phyloP scores from a whole-genome alignment of 1,139 yeast species.

The Diutina mesorugosa region DNA sequence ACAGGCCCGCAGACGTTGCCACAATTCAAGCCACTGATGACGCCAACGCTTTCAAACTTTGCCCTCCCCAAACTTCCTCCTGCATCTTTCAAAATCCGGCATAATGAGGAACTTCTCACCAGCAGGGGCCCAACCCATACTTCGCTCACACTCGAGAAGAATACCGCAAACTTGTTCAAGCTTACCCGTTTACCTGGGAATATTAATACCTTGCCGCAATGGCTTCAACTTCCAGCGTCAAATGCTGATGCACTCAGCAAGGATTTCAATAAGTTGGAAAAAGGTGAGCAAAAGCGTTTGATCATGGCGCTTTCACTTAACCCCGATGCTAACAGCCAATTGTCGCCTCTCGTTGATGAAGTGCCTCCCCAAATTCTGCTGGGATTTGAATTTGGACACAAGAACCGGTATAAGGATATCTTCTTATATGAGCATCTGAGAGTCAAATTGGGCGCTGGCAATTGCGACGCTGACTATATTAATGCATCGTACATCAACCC shows the following conservation, averaged over 20 bases:
- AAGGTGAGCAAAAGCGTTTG: background rate
- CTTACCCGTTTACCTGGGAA: background rate
- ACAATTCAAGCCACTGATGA: background rate
- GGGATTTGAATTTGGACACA: slow-evolving; percentile 65
- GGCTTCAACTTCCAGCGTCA: background rate
- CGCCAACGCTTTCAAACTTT: background rate
- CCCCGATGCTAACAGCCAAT: background rate
- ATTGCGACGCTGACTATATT: slow-evolving; percentile 29
- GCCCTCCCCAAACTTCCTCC: background rate
- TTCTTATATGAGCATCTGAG: slow-evolving; percentile 75
- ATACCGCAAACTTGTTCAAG: background rate
- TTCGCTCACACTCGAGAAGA: background rate
- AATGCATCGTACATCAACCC: slow-evolving; percentile 45
- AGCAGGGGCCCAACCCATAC: background rate
- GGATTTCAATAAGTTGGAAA: slow-evolving; percentile 20
- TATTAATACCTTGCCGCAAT: background rate
- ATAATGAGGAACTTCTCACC: slow-evolving; percentile 17
- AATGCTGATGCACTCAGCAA: slow-evolving; percentile 5
- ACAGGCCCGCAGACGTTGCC: background rate
- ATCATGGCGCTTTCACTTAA: slow-evolving; percentile 6
- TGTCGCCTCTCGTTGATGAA: slow-evolving; percentile 3
- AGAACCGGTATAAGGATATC: slow-evolving; percentile 72
- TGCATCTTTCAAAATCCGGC: slow-evolving; percentile 1
- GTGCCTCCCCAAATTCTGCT: slow-evolving; percentile 28
- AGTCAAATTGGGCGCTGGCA: slow-evolving; percentile 30